These are phyloP conservation scores for Parasitella parasitica DNA, from an alignment of 371 early-diverging fungal species.

Conservation along the genomic window DNA sequence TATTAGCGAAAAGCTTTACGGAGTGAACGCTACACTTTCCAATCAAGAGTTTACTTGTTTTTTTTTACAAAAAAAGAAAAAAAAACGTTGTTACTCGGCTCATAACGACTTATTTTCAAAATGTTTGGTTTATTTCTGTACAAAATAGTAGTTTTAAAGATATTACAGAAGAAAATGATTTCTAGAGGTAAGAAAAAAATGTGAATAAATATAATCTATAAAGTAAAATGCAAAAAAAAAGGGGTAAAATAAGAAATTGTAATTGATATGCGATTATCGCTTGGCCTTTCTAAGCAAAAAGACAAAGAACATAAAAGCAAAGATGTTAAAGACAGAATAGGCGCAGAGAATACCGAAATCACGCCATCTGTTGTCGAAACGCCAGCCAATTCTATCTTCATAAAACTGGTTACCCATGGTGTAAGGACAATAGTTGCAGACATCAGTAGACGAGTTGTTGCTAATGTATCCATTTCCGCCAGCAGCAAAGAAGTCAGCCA, in stretches of 20 bases:
- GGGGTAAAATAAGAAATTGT: not conserved
- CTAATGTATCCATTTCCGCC: constrained; percentile 61
- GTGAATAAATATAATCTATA: not conserved
- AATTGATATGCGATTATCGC: constrained; percentile 32
- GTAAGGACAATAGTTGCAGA: constrained; percentile 72
- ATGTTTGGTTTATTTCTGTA: too few species aligned
- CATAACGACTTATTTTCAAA: too few species aligned
- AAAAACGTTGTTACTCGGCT: too few species aligned
- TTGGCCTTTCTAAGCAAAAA: constrained; percentile 47
- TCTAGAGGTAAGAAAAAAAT: not conserved
- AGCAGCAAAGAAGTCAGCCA: constrained; percentile 48
- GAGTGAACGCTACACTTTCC: too few species aligned
- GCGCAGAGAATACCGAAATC: constrained; percentile 70
- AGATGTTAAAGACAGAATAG: constrained; percentile 58
- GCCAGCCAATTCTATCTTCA: constrained; percentile 54
- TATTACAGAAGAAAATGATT: not conserved
- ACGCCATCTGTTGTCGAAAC: constrained; percentile 68
- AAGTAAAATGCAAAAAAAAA: not conserved
- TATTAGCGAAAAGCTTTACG: too few species aligned
- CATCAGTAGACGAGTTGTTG: constrained; percentile 43
- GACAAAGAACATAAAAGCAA: constrained; percentile 52
- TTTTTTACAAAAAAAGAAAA: too few species aligned
- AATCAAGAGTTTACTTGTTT: too few species aligned
- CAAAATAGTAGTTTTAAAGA: not conserved
- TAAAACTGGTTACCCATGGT: constrained; percentile 61